Base-by-base conservation (phyloP, 192 early-diverging fungal species). In the Diversispora epigaea region DNA sequence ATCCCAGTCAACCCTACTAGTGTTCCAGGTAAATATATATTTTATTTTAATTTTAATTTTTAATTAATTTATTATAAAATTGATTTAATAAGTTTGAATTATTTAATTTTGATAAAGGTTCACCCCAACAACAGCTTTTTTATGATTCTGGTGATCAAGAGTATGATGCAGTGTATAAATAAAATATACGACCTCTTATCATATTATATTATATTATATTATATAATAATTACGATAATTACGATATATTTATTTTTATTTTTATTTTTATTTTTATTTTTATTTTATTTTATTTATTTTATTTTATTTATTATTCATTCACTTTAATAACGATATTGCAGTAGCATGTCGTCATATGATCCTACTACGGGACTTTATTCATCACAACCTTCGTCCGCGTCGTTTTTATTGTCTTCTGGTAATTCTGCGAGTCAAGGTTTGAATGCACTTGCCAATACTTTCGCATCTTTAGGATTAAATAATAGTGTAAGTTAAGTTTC, bases 391-490 rank as follows among this genome's bases (percentile, higher is more conserved):
- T 21, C 69, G 1, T 11, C 65, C 9, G 47, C 43, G 1, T 39
- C 69, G 3, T 57, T 57, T 45, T 56, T 57, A 19, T 22, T 71
- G 46, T 52, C 58, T 3, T 50, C 69, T 43, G 70, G 47, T 40
- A 17, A 62, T 11, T 41, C 14, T 15, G 17, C 43, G 52, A 39
- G 50, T 21, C 47, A 46, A 54, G 60, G 71, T 45, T 44, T 74
- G 22, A 75, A 54, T 54, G 46, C 76, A 10, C 41, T 77, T 25
- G 68, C 67, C 14, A 61, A 73, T 41, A 72, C 76, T 6, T 73
- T 77, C 58, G 76, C 76, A 12, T 69, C 67, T 14, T 62, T 77
- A 46, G 70, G 69, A 25, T 74, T 77, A 58, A 71, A 58, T 8
- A 19, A 40, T 11, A 71, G 44, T 7, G 50, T 71, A 10, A 69